Evolutionary conservation across 805 yeast species (phyloP).

Genomic region (Schwanniomyces polymorphus): DNA sequence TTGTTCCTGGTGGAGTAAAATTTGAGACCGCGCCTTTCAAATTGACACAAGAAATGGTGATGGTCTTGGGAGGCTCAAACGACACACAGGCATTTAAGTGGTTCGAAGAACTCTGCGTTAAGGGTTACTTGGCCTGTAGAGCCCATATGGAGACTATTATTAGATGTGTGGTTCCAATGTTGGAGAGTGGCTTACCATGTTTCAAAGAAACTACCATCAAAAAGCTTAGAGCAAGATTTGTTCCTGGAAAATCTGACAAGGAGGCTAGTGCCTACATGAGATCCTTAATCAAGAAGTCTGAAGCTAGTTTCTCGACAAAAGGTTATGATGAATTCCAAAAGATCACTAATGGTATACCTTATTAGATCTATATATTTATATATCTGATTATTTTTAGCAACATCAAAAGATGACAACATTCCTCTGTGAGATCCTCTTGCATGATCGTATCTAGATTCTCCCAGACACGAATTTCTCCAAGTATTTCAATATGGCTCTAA

Average conservation of each 20-base stretch:
- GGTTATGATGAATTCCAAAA: slow-evolving; percentile 98
- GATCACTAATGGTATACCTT: slow-evolving; percentile 95
- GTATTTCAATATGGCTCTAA: not conserved
- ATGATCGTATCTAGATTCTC: not conserved
- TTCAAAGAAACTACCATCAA: slow-evolving; percentile 87
- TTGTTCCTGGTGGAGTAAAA: slow-evolving; percentile 97
- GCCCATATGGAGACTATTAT: slow-evolving; percentile 85
- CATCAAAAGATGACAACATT: not conserved
- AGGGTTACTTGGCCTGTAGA: slow-evolving; percentile 85
- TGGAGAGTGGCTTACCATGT: slow-evolving; percentile 94
- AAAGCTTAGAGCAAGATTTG: slow-evolving; percentile 77
- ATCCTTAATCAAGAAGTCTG: slow-evolving; percentile 72
- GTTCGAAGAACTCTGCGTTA: slow-evolving; percentile 94
- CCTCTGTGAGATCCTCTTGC: not conserved
- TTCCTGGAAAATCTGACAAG: slow-evolving; percentile 72
- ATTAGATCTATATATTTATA: slow-evolving; percentile 35
- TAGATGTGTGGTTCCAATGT: slow-evolving; percentile 87
- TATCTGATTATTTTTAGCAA: not conserved
- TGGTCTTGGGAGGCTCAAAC: slow-evolving; percentile 90
- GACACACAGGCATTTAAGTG: slow-evolving; percentile 84
- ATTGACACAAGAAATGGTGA: slow-evolving; percentile 92
- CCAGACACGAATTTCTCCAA: not conserved
- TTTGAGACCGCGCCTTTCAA: slow-evolving; percentile 99
- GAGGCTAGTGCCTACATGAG: slow-evolving; percentile 84
- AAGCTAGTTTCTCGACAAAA: slow-evolving; percentile 84